Evolutionary conservation across 371 early-diverging fungal species (phyloP).

Genomic region (Saksenaea oblongispora): DNA sequence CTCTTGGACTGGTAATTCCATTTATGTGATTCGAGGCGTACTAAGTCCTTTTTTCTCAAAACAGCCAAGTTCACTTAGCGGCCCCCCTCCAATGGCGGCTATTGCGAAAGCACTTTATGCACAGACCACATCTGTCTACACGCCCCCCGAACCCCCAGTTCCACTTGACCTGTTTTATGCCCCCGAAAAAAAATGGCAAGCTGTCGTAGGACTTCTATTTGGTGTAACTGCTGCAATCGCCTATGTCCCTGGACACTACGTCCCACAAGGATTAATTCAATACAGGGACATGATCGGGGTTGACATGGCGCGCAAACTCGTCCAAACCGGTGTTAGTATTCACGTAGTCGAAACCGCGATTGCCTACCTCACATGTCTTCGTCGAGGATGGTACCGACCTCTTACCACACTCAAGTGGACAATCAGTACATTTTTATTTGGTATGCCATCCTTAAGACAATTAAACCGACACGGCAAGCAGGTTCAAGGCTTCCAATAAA

Average conservation of each 20-base stretch:
- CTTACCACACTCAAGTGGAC: constrained; percentile 40
- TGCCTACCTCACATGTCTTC: constrained; percentile 28
- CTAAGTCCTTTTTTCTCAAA: not conserved
- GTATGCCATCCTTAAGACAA: constrained; percentile 22
- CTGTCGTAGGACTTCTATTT: not conserved
- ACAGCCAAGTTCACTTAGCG: constrained; percentile 44
- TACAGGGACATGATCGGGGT: not conserved
- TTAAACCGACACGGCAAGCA: constrained; percentile 29
- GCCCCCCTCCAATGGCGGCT: constrained; percentile 45
- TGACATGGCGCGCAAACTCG: not conserved
- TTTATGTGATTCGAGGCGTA: not conserved
- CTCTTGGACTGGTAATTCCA: constrained; percentile 36
- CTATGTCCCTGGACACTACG: not conserved
- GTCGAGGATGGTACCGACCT: constrained; percentile 45
- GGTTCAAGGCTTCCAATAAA: constrained; percentile 6
- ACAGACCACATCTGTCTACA: constrained; percentile 32
- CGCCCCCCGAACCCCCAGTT: constrained; percentile 29
- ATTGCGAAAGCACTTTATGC: constrained; percentile 46
- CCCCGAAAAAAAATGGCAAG: not conserved
- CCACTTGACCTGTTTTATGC: constrained; percentile 35
- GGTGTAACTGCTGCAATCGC: not conserved
- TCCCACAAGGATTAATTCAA: not conserved
- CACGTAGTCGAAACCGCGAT: constrained; percentile 27
- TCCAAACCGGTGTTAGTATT: not conserved
- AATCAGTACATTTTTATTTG: constrained; percentile 31